Conservation (phyloP, 2,329 filamentous ascomycete species). For the Bertia moriformis region DNA sequence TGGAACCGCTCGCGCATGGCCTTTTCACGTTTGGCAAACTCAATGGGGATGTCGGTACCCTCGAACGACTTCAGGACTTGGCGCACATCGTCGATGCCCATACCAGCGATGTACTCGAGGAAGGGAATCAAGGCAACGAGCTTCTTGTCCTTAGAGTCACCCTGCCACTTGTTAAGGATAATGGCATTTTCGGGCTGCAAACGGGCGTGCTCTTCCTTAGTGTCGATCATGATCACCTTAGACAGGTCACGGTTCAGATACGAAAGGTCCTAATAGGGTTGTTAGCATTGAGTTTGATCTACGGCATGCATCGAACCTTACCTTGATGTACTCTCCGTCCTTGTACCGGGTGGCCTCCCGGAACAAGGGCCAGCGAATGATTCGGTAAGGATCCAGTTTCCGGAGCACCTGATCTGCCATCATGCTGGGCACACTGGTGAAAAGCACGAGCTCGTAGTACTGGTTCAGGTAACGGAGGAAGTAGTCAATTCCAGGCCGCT, state of each 20-base stretch:
- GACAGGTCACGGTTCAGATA: conserved; percentile 92
- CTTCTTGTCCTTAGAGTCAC: conserved; percentile 67
- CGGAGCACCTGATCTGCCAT: conserved; percentile 77
- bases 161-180: conserved; percentile 77
- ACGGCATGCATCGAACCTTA: conserved; percentile 19
- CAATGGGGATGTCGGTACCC: conserved; percentile 69
- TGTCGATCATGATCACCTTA: conserved; percentile 91
- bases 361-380: conserved; percentile 77
- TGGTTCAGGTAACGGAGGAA: conserved; percentile 92
- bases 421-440: conserved; percentile 74
- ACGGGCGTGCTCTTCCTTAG: conserved; percentile 65
- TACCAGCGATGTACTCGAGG: conserved; percentile 90
- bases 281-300: conserved; percentile 7
- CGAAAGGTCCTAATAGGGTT: conserved; percentile 60
- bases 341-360: conserved; percentile 95
- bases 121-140: conserved; percentile 86
- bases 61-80: conserved; percentile 77
- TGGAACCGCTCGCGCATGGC: conserved; percentile 74
- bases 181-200: conserved; percentile 95
- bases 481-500: conserved; percentile 90
- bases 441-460: conserved; percentile 95
- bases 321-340: conserved; percentile 92
- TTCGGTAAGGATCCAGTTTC: conserved; percentile 87
- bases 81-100: conserved; percentile 79
- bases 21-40: conserved; percentile 80